phyloP scores from a whole-genome alignment of 371 early-diverging fungal species.

The Lichtheimia hyalospora region DNA sequence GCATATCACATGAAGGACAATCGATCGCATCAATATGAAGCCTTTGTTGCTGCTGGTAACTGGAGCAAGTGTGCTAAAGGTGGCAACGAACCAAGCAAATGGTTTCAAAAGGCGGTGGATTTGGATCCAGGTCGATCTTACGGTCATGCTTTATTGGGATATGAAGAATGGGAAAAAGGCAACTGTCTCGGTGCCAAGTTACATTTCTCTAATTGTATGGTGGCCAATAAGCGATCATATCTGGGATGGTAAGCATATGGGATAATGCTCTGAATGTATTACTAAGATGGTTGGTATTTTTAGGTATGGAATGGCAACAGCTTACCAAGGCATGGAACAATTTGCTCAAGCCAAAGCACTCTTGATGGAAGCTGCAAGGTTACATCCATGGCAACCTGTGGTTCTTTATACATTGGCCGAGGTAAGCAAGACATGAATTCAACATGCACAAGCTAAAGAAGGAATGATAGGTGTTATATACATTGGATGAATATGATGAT shows the following conservation, averaged over 20 bases:
- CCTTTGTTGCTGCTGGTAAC: conserved; percentile 44
- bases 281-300: not conserved
- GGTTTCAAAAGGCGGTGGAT: conserved; percentile 42
- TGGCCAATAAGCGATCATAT: conserved; percentile 32
- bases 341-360: conserved; percentile 24
- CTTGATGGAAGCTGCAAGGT: conserved; percentile 29
- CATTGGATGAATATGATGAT: conserved; percentile 7
- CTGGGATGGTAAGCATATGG: conserved; percentile 30
- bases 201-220: conserved; percentile 33
- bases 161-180: conserved; percentile 40
- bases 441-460: no score
- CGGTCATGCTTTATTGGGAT: conserved; percentile 38
- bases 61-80: conserved; percentile 33
- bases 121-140: conserved; percentile 30
- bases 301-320: conserved; percentile 38
- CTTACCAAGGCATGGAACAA: conserved; percentile 27
- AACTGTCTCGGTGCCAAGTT: conserved; percentile 32
- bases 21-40: conserved; percentile 33
- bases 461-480: conserved; percentile 7
- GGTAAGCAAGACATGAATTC: conserved; percentile 1
- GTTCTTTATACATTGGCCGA: conserved; percentile 32
- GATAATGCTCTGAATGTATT: not conserved
- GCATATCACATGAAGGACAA: conserved; percentile 43
- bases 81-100: conserved; percentile 31
- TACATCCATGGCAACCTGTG: conserved; percentile 38